phyloP scores from a whole-genome alignment of 2,329 filamentous ascomycete species.

The Macrophomina tecta region DNA sequence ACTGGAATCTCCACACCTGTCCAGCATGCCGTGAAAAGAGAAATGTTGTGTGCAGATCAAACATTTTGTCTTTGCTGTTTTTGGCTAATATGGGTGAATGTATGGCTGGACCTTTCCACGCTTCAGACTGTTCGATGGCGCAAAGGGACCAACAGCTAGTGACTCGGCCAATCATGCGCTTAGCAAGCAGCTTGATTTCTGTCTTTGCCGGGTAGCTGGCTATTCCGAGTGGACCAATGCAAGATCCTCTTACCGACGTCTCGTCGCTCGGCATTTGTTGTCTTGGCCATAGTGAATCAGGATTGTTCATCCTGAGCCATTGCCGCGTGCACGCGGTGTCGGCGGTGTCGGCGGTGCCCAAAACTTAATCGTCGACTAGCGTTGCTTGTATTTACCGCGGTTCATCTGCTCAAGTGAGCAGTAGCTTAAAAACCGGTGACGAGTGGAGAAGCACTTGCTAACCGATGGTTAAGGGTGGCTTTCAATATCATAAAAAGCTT shows the following conservation, averaged over 20 bases:
- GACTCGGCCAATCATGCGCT: conserved; percentile 16
- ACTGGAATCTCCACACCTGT: not conserved
- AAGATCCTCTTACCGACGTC: not conserved
- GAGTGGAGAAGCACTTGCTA: too few species aligned
- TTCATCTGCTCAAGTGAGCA: too few species aligned
- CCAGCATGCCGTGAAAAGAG: not conserved
- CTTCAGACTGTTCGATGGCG: conserved; percentile 3
- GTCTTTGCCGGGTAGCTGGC: not conserved
- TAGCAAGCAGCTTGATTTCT: not conserved
- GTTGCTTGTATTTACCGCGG: too few species aligned
- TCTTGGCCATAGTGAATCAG: not conserved
- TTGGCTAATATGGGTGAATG: not conserved
- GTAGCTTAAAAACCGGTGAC: too few species aligned
- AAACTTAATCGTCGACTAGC: not conserved
- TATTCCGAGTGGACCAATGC: not conserved
- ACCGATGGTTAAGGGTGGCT: too few species aligned
- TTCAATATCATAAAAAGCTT: too few species aligned
- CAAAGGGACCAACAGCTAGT: not conserved
- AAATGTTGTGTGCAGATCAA: not conserved
- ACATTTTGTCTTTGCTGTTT: not conserved
- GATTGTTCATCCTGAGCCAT: not conserved
- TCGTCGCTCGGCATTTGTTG: not conserved
- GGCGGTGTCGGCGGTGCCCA: not conserved
- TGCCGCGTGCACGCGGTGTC: too few species aligned
- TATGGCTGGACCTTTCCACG: not conserved